phyloP scores from a whole-genome alignment of 2,329 filamentous ascomycete genomes.

The Curvularia spicifera region DNA sequence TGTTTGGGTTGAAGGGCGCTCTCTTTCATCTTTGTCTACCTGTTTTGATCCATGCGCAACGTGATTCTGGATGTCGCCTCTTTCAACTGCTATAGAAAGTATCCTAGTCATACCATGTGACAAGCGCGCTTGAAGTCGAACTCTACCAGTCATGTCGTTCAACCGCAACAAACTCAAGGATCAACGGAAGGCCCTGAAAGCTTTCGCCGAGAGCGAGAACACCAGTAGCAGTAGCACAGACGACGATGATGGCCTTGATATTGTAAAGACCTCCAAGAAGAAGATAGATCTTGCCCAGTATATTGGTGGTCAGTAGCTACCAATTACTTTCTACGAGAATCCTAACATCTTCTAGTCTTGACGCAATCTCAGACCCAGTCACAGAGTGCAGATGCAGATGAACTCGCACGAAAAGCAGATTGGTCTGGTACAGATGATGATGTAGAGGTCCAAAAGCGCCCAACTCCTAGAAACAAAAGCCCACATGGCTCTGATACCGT shows the following conservation, averaged over 20 bases:
- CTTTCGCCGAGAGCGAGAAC: conserved; percentile 37
- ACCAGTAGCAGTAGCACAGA: conserved; percentile 43
- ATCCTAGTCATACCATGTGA: background rate
- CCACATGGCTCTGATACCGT: conserved; percentile 15
- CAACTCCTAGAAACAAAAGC: background rate
- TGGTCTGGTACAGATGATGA: conserved; percentile 23
- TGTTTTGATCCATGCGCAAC: background rate
- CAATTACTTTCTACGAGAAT: background rate
- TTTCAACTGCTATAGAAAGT: background rate
- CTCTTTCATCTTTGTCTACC: background rate
- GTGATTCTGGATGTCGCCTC: background rate
- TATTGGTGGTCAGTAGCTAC: conserved; percentile 37
- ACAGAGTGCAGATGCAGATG: conserved; percentile 18
- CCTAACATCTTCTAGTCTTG: conserved; percentile 29
- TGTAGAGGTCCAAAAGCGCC: background rate
- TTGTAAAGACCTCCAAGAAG: conserved; percentile 45
- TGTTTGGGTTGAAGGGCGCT: conserved; percentile 8
- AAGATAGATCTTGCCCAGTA: conserved; percentile 42
- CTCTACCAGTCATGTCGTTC: conserved; percentile 25
- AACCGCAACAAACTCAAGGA: conserved; percentile 20
- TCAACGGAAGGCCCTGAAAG: conserved; percentile 27
- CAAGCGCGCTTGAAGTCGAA: background rate
- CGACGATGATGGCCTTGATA: conserved; percentile 51
- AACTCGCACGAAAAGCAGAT: background rate
- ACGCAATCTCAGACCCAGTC: conserved; percentile 38